Conservation (phyloP, 2,329 filamentous ascomycete genomes). For the Cladosporium sp. region DNA sequence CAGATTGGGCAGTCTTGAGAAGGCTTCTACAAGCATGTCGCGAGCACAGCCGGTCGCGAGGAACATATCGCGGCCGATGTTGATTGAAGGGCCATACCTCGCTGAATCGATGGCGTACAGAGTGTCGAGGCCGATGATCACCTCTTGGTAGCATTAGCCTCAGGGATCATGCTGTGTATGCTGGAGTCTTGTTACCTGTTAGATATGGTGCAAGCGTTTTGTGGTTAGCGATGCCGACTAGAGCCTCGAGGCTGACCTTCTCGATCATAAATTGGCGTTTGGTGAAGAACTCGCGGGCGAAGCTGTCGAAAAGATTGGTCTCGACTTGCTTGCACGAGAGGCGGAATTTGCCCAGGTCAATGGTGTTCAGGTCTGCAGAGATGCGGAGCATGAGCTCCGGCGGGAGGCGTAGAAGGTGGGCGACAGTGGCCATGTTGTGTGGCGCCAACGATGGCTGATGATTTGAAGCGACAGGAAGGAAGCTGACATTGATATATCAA, state of each 20-base stretch:
- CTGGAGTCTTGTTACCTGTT: slow-evolving; percentile 36
- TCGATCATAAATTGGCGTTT: slow-evolving; percentile 64
- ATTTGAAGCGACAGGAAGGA: not conserved
- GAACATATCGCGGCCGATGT: slow-evolving; percentile 22
- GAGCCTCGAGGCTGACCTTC: slow-evolving; percentile 51
- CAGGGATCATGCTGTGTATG: slow-evolving; percentile 7
- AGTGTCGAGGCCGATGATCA: not conserved
- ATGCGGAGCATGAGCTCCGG: slow-evolving; percentile 58
- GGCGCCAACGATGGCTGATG: not conserved
- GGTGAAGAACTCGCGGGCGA: slow-evolving; percentile 60
- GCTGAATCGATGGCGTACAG: not conserved
- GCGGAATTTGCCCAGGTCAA: slow-evolving; percentile 54
- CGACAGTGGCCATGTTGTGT: slow-evolving; percentile 2
- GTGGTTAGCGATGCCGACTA: slow-evolving; percentile 43
- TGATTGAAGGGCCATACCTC: slow-evolving; percentile 13
- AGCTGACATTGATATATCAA: not conserved
- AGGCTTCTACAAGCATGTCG: slow-evolving; percentile 54
- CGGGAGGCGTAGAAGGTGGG: slow-evolving; percentile 39
- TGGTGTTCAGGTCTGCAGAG: slow-evolving; percentile 49
- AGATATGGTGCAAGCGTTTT: slow-evolving; percentile 35
- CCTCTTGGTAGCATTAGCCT: not conserved
- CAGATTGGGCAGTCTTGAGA: slow-evolving; percentile 52
- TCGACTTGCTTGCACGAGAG: slow-evolving; percentile 54
- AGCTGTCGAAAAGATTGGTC: slow-evolving; percentile 50
- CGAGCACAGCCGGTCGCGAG: slow-evolving; percentile 44